Percentiles rank a stretch among this genome's conserved stretches.
phyloP scores from a whole-genome alignment of 1,284 basidiomycete species.

The Puccinia polysora region DNA sequence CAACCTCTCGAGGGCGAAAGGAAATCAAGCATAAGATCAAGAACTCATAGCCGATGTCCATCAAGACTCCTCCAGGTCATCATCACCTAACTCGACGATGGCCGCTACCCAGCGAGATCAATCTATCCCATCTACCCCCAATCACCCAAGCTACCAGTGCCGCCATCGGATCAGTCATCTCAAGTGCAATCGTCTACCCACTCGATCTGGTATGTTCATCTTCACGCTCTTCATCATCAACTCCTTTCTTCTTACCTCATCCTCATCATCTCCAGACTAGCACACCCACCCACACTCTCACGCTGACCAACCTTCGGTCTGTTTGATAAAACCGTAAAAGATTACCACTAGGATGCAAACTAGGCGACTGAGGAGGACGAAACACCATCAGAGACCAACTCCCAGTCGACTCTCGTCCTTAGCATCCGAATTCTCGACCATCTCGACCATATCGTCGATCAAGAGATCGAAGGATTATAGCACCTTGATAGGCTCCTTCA shows the following conservation, averaged over 20 bases:
- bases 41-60: too few species aligned
- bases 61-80: too few species aligned
- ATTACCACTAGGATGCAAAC: constrained; percentile 21
- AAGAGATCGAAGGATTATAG: constrained; percentile 54
- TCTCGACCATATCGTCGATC: constrained; percentile 52
- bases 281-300: too few species aligned
- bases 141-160: constrained; percentile 56
- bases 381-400: constrained; percentile 3
- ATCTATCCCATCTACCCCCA: constrained; percentile 51
- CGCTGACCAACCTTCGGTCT: too few species aligned
- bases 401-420: constrained; percentile 40
- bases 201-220: constrained; percentile 52
- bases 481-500: constrained; percentile 50
- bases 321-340: too few species aligned
- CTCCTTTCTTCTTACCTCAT: neutral
- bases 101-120: too few species aligned
- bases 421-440: constrained; percentile 47
- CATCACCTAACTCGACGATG: too few species aligned
- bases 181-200: constrained; percentile 56
- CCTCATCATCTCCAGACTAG: too few species aligned
- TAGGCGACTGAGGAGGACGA: neutral
- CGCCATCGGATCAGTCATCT: constrained; percentile 54
- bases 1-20: too few species aligned
- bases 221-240: neutral
- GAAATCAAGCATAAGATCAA: too few species aligned